Evolutionary conservation across 176 grass and related monocot genomes (phyloP), one percentile per base, ranked within the genome.

Genomic region (Bonia amplexicaulis): DNA sequence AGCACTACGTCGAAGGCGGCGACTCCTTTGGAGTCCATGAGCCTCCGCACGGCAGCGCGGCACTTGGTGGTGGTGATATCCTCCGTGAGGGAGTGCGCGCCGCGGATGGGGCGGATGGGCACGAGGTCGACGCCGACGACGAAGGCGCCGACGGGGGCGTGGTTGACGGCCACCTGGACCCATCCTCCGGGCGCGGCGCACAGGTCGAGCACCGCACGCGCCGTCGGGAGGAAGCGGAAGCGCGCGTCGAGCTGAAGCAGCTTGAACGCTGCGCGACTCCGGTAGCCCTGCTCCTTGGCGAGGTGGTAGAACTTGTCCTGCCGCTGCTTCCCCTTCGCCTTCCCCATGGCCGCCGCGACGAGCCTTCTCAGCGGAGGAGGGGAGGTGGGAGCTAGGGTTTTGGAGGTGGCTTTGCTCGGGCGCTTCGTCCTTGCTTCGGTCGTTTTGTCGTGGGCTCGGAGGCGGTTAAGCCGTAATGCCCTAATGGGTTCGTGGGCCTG

Each of bases 51-150:
- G 9, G 89, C 88, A 33, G 93, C 79, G 45, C 93, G 93, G 83
- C 96, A 99, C 81, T 92, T 90, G 61, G 86, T 86, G 57, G 96
- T 96, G 90, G 96, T 99, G 88, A 99, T 96, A 58, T 99, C 93
- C 80, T 94, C 93, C 22, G 80, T 89, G 72, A 99, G 91, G 20
- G 96, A 91, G 66, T 83, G 80, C 9, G 93, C 96, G 27, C 96
- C 96, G 20, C 94, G 96, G 71, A 99, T 88, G 48, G 96, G 96
- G 16, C 93, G 91, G 76, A 99, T 99, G 52, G 93, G 93, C 6
- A 85, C 93, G 49, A 99, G 88, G 57, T 99, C 96, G 48, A 96
- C 86, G 8, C 96, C 96, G 69, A 96, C 79, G 35, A 98, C 90
- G 46, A 98, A 91, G 35, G 93, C 82, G 0, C 93, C 90, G 0